These are phyloP conservation scores for Penstemon barbatus DNA, from an alignment of 257 asterid genomes.

Conservation along the genomic window DNA sequence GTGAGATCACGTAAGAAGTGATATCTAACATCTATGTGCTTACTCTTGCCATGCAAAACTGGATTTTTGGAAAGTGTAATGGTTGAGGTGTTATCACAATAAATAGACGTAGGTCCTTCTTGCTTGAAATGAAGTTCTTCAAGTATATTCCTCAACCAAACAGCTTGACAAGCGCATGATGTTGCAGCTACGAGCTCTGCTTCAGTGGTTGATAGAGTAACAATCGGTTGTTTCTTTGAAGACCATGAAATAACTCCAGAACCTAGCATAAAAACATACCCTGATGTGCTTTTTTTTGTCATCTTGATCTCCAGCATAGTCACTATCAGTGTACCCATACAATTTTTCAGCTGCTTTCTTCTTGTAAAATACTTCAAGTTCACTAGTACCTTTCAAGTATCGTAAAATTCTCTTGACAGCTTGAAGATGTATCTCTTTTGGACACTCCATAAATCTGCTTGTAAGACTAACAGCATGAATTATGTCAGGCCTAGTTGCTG, in stretches of 20 bases:
- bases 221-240: too few relatives aligned
- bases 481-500: constrained; percentile 16
- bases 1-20: constrained; percentile 5
- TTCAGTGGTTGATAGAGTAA: too few relatives aligned
- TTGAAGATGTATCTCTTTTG: too few relatives aligned
- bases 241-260: background rate
- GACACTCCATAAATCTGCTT: background rate
- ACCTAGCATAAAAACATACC: background rate
- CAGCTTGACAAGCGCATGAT: too few relatives aligned
- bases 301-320: background rate
- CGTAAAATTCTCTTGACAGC: background rate
- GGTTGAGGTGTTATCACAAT: constrained; percentile 8
- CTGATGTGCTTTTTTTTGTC: background rate
- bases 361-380: background rate
- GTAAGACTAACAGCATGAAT: background rate
- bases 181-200: too few relatives aligned
- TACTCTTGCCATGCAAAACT: background rate
- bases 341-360: background rate
- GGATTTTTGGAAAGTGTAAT: constrained; percentile 17
- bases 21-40: constrained; percentile 10
- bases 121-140: background rate
- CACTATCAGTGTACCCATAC: background rate
- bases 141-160: background rate
- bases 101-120: background rate
- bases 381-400: background rate